phyloP scores from a whole-genome alignment of 495 filamentous ascomycete genomes.

The Trichoderma orchidacearum region DNA sequence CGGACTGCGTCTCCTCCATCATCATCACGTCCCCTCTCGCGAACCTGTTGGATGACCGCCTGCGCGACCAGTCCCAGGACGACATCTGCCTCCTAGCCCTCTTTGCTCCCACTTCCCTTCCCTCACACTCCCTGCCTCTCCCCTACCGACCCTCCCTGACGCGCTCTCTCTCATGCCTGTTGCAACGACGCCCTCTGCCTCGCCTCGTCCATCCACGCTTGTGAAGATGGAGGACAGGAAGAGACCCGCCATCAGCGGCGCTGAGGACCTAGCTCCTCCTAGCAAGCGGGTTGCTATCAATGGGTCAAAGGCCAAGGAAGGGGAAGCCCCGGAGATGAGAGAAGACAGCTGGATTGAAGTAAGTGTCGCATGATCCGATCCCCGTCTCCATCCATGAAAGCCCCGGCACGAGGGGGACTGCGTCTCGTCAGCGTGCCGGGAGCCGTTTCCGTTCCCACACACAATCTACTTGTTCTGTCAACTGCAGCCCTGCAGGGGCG shows the following conservation, averaged over 20 bases:
- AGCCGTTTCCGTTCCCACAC: not conserved
- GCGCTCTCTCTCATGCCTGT: slow-evolving; percentile 61
- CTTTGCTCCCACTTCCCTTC: slow-evolving; percentile 8
- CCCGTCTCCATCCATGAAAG: not conserved
- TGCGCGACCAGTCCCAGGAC: not conserved
- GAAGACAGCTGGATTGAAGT: slow-evolving; percentile 75
- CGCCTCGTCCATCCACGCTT: slow-evolving; percentile 49
- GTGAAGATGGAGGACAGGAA: slow-evolving; percentile 98
- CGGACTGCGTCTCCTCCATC: not conserved
- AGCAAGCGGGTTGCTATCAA: slow-evolving; percentile 83
- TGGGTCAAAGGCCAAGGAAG: slow-evolving; percentile 54
- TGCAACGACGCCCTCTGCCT: slow-evolving; percentile 55
- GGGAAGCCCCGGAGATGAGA: slow-evolving; percentile 56
- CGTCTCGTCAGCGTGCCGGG: not conserved
- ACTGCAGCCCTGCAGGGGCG: not conserved
- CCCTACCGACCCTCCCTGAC: slow-evolving; percentile 4
- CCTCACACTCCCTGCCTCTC: slow-evolving; percentile 13
- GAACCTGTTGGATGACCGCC: not conserved
- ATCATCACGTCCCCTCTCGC: not conserved
- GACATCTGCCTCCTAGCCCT: not conserved
- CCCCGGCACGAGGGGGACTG: not conserved
- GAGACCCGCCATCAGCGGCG: slow-evolving; percentile 59
- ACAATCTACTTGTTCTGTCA: not conserved
- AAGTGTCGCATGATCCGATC: slow-evolving; percentile 31
- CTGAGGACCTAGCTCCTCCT: slow-evolving; percentile 69